Conservation (phyloP, 495 filamentous ascomycete genomes). For the Cryomyces antarcticus region DNA sequence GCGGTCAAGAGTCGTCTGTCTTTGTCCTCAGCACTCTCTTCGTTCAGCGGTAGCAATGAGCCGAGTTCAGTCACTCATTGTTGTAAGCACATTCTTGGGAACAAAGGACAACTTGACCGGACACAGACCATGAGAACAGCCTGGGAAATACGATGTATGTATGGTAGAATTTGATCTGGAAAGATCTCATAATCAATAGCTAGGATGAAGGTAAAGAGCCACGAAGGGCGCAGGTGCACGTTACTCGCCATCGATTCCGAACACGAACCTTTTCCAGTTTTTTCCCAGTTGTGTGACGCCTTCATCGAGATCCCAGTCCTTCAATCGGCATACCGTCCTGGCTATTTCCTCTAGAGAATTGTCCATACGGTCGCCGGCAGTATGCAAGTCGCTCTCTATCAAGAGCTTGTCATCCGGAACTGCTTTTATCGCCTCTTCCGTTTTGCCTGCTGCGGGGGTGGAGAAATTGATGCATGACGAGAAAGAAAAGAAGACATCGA, state of each 20-base stretch:
- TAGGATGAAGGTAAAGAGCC: no score
- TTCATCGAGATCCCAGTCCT: conserved; percentile 54
- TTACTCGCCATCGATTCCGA: conserved; percentile 23
- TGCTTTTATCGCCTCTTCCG: conserved; percentile 43
- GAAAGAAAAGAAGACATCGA: conserved; percentile 73
- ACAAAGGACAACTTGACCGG: no score
- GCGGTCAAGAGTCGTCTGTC: no score
- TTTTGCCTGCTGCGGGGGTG: conserved; percentile 25
- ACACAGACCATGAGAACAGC: no score
- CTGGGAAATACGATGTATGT: no score
- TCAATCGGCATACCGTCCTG: conserved; percentile 51
- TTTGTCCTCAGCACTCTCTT: no score
- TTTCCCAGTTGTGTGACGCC: conserved; percentile 47
- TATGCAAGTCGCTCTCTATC: conserved; percentile 79
- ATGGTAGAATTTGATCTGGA: no score
- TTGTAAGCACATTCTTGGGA: no score
- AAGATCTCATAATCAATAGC: no score
- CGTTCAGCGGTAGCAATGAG: no score
- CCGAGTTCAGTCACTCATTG: no score
- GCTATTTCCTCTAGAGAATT: conserved; percentile 49
- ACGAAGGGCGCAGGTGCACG: no score
- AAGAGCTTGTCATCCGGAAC: conserved; percentile 63
- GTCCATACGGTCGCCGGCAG: conserved; percentile 71
- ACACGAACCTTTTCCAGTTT: conserved; percentile 71
- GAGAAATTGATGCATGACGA: conserved; percentile 66